Evolutionary conservation across 2,329 filamentous ascomycete species (phyloP).

Genomic region (Aciculosporium take): DNA sequence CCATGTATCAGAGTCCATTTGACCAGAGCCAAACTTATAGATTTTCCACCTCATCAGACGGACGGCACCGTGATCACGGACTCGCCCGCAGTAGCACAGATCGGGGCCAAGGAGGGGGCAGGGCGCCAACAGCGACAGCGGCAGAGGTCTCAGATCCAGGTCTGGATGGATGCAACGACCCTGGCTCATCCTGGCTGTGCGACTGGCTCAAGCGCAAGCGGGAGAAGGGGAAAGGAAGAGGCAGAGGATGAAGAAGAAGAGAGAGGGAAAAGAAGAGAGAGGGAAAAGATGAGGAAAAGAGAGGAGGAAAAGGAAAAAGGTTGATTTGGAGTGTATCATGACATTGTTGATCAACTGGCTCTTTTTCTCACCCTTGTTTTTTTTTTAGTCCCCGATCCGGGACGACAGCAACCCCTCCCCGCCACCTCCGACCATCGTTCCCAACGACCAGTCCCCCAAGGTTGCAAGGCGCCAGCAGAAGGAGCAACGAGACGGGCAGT

Average conservation of each 20-base stretch:
- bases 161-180: neutral
- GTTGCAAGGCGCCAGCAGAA: neutral
- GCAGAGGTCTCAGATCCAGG: constrained; percentile 2
- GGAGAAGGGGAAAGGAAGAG: neutral
- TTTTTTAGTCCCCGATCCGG: neutral
- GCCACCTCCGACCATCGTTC: neutral
- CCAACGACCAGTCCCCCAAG: too few relatives aligned
- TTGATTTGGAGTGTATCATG: neutral
- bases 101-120: neutral
- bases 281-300: neutral
- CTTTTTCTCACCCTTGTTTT: neutral
- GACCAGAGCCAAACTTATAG: too few relatives aligned
- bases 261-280: too few relatives aligned
- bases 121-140: neutral
- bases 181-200: neutral
- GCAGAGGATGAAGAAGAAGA: neutral
- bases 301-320: too few relatives aligned
- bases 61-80: neutral
- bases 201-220: neutral
- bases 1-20: too few relatives aligned
- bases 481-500: neutral
- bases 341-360: neutral
- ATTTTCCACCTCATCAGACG: too few relatives aligned
- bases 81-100: neutral
- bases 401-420: neutral